Conservation (phyloP, 345 rosid genomes). For the Syzygium aromaticum region DNA sequence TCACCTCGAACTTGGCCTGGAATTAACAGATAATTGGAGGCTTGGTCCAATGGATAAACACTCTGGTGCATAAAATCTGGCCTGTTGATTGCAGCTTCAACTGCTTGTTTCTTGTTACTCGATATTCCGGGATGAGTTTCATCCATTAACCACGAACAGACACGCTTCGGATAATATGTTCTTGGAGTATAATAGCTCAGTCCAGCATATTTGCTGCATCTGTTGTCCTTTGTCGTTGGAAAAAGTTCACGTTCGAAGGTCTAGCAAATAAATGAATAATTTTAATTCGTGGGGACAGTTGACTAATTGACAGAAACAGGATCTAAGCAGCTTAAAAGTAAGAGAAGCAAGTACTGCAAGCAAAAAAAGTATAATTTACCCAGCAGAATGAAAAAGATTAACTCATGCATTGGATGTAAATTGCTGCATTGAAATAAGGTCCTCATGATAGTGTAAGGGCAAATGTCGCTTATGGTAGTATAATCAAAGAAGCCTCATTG, state of each 20-base stretch:
- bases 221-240: slow-evolving; percentile 24
- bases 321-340: too few relatives aligned
- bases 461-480: too few relatives aligned
- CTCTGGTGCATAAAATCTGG: not conserved
- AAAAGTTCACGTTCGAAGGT: slow-evolving; percentile 20
- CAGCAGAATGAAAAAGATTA: too few relatives aligned
- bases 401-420: too few relatives aligned
- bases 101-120: slow-evolving; percentile 39
- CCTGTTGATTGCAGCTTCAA: slow-evolving; percentile 11
- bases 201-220: slow-evolving; percentile 25
- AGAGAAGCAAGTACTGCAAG: too few relatives aligned
- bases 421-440: too few relatives aligned
- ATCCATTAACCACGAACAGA: slow-evolving; percentile 31
- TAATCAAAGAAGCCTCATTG: not conserved
- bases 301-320: too few relatives aligned
- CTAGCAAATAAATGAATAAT: too few relatives aligned
- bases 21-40: slow-evolving; percentile 20
- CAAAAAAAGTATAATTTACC: too few relatives aligned
- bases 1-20: slow-evolving; percentile 11
- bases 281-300: too few relatives aligned
- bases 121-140: slow-evolving; percentile 11
- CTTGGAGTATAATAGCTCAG: slow-evolving; percentile 2
- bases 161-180: slow-evolving; percentile 31
- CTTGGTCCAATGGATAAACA: slow-evolving; percentile 17
- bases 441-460: too few relatives aligned